Evolutionary conservation across 1,139 yeast genomes (phyloP).

Genomic region (Taphrina flavorubra): DNA sequence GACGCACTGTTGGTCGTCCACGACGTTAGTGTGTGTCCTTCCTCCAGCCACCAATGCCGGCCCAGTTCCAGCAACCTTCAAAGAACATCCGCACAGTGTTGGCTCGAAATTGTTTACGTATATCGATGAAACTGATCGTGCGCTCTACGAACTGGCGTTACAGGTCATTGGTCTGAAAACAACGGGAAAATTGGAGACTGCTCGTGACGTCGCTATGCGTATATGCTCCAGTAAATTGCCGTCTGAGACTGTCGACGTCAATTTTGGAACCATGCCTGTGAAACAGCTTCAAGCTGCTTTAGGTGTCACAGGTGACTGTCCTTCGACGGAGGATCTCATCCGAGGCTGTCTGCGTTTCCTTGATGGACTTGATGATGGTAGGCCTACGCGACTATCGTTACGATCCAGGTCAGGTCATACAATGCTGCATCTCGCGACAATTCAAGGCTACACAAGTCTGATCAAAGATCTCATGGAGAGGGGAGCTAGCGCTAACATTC

Average conservation of each 20-base stretch:
- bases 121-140: conserved; percentile 90
- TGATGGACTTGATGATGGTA: conserved; percentile 62
- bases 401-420: conserved; percentile 85
- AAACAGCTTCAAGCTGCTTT: conserved; percentile 27
- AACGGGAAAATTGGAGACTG: conserved; percentile 93
- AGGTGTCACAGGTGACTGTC: conserved; percentile 54
- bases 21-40: conserved; percentile 87
- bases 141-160: conserved; percentile 85
- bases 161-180: conserved; percentile 93
- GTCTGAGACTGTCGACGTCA: conserved; percentile 21
- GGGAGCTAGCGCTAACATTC: conserved; percentile 78
- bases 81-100: conserved; percentile 53
- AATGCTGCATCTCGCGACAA: conserved; percentile 79
- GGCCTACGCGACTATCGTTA: conserved; percentile 76
- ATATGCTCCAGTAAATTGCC: conserved; percentile 31
- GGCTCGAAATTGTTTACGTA: conserved; percentile 77
- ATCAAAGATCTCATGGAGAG: conserved; percentile 69
- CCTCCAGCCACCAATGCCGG: conserved; percentile 92
- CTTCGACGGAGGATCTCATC: conserved; percentile 63
- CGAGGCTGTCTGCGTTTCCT: conserved; percentile 66
- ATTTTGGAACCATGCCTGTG: conserved; percentile 11
- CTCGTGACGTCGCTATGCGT: conserved; percentile 55
- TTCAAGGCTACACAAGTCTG: conserved; percentile 70
- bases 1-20: conserved; percentile 94
- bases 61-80: conserved; percentile 85